Conservation (phyloP, 1,139 yeast genomes). For the Taphrina populina region DNA sequence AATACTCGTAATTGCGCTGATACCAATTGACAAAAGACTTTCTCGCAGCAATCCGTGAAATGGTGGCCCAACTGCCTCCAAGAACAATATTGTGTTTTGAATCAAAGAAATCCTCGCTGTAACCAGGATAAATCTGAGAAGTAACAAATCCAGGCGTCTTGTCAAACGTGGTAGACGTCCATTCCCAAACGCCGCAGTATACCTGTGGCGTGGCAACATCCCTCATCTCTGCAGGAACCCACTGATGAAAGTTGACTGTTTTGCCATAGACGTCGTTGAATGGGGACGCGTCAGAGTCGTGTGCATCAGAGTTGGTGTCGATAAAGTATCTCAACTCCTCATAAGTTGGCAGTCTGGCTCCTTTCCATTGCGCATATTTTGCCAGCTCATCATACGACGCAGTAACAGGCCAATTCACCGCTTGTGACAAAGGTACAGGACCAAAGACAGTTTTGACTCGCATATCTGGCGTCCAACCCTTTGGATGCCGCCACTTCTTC, state of each 20-base stretch:
- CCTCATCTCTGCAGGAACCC: slow-evolving; percentile 37
- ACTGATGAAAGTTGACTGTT: slow-evolving; percentile 37
- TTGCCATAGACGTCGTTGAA: slow-evolving; percentile 34
- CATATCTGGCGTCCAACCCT: slow-evolving; percentile 36
- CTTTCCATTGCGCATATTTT: slow-evolving; percentile 36
- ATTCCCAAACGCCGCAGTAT: slow-evolving; percentile 40
- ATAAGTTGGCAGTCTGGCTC: slow-evolving; percentile 39
- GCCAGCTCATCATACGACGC: slow-evolving; percentile 39
- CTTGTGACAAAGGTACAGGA: slow-evolving; percentile 27
- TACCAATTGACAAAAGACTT: slow-evolving; percentile 40
- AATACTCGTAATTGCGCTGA: slow-evolving; percentile 39
- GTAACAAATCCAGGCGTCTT: slow-evolving; percentile 37
- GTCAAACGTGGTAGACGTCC: slow-evolving; percentile 39
- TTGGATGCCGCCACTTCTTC: slow-evolving; percentile 16
- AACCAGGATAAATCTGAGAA: slow-evolving; percentile 39
- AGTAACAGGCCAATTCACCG: slow-evolving; percentile 38
- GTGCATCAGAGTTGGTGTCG: slow-evolving; percentile 25
- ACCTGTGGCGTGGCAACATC: slow-evolving; percentile 32
- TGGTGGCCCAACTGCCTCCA: slow-evolving; percentile 41
- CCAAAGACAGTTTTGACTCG: slow-evolving; percentile 39
- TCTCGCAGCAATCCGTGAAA: slow-evolving; percentile 38
- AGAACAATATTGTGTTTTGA: slow-evolving; percentile 40
- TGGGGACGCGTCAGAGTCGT: not conserved
- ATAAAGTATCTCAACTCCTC: slow-evolving; percentile 38
- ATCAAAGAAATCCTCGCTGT: slow-evolving; percentile 40